Base-by-base conservation (phyloP, 441 rosid species). In the Jatropha multifida region DNA sequence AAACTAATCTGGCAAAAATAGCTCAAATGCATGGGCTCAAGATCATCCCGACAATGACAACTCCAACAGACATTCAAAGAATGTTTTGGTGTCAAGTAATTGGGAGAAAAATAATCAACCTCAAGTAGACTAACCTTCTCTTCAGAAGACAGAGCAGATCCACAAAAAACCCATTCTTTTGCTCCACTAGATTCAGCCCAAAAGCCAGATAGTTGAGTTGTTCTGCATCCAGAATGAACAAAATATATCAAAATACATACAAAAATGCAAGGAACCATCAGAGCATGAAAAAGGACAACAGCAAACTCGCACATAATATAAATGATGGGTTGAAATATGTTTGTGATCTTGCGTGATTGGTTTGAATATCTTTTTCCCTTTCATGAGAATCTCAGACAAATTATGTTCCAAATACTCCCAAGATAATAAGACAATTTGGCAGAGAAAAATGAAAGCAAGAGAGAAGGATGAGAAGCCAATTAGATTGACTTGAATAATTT, bases 71-170 rank as follows among this genome's bases (percentile, higher is more conserved):
- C 44, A 44, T 38, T 7, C 23, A 23, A 49, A 7, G 46, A 26
- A 20, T 37, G 59, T 0, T 1, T 40, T 13, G 12, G 17, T 32
- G 60, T 68, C 18, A 32, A 68, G 48, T 2, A 18, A 13, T 11
- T 18, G 10, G 6, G 27, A 69, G 49, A 61, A 54, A 54, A 1
- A 13, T 17, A 44, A 41, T 74, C 3, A 51, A 60, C 9, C 17
- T 62, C 26, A 74, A 18, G 51, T 44, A 51, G 77, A 81, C 92
- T 73, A 70, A 94, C 98, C 96, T 83, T 91, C 26, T 94, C 95
- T 75, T 90, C 85, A 15, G 85, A 74, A 78, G 93, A 89, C 75
- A 94, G 83, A 75, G 93, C 94, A 78, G 97, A 92, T 83, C 97
- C 98, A 86, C 98, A 90, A 42, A 94, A 83, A 69, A 88, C 85